Base-by-base conservation (phyloP, 306 rosid species). In the Abrus precatorius region DNA sequence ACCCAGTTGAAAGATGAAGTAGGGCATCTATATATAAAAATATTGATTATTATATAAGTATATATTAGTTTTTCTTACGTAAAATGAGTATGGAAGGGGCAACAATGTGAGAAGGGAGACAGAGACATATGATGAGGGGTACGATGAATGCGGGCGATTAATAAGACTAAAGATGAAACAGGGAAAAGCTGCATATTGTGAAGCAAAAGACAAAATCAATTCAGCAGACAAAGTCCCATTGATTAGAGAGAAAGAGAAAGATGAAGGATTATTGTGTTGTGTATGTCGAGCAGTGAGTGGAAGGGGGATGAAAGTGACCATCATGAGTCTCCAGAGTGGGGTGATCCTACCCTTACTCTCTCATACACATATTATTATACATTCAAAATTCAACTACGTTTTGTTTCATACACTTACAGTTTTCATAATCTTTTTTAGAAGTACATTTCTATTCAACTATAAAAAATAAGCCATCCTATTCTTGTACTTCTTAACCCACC, bases 81-180 rank as follows among this genome's bases (percentile, higher is more conserved):
- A 9, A 41, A 9, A n/a, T 32, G 13, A 45, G 20, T 36, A 5
- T 20, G 41, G 20, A 34, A 32, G 33, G 48, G 33, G n/a, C 49
- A 69, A 61, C 30, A 71, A 61, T 70, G 59, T 1, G 53, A 12
- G 7, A 12, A 29, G 90, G 65, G 81, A 79, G 91, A 91, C 86
- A 87, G 29, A 33, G 91, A 88, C 92, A 75, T 84, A 86, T 87
- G 85, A 90, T 45, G 75, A 80, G 85, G 68, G 74, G 94, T 87
- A 91, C 93, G 88, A 85, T 74, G 88, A 88, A 91, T 87, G 93
- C 91, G 97, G 97, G 98, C 88, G 88, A 87, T 83, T 54, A 88
- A 80, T 69, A 74, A 73, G 82, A 71, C 78, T 77, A 47, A 32
- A 67, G 62, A 48, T 1, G 66, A 66, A 81, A 57, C 29, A 72